Conservation (phyloP, 2,329 filamentous ascomycete genomes). For the Paraphaeosphaeria minitans region DNA sequence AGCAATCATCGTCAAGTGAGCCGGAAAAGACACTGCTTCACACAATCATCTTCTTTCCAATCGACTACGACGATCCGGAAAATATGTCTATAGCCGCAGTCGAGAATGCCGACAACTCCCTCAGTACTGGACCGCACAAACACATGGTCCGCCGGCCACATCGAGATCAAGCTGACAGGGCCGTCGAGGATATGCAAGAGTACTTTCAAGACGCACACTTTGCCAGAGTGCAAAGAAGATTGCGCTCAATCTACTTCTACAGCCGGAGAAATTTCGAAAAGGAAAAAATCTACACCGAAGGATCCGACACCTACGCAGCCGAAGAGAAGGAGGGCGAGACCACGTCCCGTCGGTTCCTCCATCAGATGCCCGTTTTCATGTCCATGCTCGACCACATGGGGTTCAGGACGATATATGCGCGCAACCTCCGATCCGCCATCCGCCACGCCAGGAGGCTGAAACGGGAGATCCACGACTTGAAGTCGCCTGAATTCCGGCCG, state of each 20-base stretch:
- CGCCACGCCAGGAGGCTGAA: background rate
- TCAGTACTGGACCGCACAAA: background rate
- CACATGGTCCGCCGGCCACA: background rate
- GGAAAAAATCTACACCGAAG: too few relatives aligned
- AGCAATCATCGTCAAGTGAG: background rate
- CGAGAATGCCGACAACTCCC: background rate
- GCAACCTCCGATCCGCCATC: background rate
- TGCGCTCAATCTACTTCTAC: background rate
- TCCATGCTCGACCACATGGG: background rate
- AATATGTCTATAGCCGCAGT: background rate
- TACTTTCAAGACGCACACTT: background rate
- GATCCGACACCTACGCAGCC: background rate
- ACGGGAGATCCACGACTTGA: background rate
- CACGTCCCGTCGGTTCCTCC: background rate
- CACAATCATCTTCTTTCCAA: conserved; percentile 1
- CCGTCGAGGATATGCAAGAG: background rate
- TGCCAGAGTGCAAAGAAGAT: background rate
- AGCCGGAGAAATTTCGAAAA: too few relatives aligned
- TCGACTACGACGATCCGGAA: background rate
- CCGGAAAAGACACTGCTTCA: background rate
- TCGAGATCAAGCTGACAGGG: too few relatives aligned
- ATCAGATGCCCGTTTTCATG: conserved; percentile 1
- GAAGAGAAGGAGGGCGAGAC: background rate
- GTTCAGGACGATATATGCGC: background rate
- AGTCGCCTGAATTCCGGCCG: background rate